Base-by-base conservation (phyloP, 2,329 filamentous ascomycete genomes). In the Fusarium pseudograminearum region DNA sequence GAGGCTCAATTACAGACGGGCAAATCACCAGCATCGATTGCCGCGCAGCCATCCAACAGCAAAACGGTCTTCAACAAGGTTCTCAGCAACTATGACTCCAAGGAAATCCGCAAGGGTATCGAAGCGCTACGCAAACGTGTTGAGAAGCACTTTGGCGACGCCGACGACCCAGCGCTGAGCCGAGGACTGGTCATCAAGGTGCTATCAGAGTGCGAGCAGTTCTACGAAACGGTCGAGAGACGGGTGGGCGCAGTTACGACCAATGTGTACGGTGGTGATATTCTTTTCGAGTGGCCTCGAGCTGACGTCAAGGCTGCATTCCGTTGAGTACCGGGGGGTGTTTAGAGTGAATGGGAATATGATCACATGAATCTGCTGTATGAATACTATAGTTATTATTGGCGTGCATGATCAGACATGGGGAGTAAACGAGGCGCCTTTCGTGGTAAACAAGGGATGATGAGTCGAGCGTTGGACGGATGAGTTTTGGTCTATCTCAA, bases 91-190 rank as follows among this genome's bases (percentile, higher is more conserved):
- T 92, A 96, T 78, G 95, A 98, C 78, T 85, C 85, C 22, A 94
- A 93, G 77, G 94, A 98, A 80, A 87, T 98, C 44, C 88, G 92
- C 69, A 94, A 94, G 77, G 94, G 95, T n/a, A 91, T 97, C 72
- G 93, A 97, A 75, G 88, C 93, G 56, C 84, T 98, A 71, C 91
- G 91, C 75, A 97, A 97, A 83, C 88, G 95, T 51, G 93, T 98
- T 2, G 95, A 98, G 81, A 99, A 98, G 83, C 95, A 98, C 80
- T 98, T 98, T 84, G 93, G 93, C 44, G 93, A 97, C 72, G 92
- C 90, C 7, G 93, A 97, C 72, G 92, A 94, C 68, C 88, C 89
- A 57, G 87, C 83, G 24, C 83, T 91, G 56, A 91, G 88, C 73
- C 82, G 83, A 51, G 83, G 83, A 36, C 81, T 91, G 41, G 88